These are phyloP conservation scores for Erigeron canadensis DNA, from an alignment of 129 eudicot species.

Conservation along the genomic window DNA sequence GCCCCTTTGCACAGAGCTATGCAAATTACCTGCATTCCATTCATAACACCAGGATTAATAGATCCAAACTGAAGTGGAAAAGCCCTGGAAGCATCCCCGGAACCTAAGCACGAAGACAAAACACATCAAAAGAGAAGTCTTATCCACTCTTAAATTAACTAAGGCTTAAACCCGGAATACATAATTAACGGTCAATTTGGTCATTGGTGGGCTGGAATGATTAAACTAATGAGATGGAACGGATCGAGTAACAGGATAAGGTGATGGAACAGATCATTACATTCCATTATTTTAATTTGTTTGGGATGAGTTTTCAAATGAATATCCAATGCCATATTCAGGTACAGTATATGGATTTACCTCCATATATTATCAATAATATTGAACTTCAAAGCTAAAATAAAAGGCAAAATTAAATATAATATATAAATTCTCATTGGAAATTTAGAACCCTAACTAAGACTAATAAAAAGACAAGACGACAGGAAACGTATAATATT, in stretches of 20 bases:
- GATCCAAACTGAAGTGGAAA: conserved; percentile 89
- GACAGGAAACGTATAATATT: neutral
- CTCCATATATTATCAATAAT: neutral
- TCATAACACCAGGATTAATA: conserved; percentile 66
- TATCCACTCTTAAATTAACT: neutral
- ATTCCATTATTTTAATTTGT: neutral
- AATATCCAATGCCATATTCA: neutral
- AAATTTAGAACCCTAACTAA: too few species aligned
- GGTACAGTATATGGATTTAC: neutral
- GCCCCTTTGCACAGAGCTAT: conserved; percentile 9
- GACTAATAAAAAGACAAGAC: too few species aligned
- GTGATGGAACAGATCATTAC: neutral
- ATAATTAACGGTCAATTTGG: neutral
- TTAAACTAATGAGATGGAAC: neutral
- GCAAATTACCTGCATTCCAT: conserved; percentile 72
- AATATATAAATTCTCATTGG: too few species aligned
- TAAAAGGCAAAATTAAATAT: too few species aligned
- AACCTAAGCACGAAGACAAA: conserved; percentile 30
- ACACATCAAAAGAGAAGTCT: conserved; percentile 5
- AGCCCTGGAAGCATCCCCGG: conserved; percentile 59
- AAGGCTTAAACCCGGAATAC: neutral
- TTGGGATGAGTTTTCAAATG: neutral
- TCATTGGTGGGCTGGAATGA: neutral
- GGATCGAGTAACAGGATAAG: too few species aligned
- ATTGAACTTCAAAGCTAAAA: too few species aligned